phyloP scores from a whole-genome alignment of 2,329 filamentous ascomycete genomes.

The Moelleriella libera region DNA sequence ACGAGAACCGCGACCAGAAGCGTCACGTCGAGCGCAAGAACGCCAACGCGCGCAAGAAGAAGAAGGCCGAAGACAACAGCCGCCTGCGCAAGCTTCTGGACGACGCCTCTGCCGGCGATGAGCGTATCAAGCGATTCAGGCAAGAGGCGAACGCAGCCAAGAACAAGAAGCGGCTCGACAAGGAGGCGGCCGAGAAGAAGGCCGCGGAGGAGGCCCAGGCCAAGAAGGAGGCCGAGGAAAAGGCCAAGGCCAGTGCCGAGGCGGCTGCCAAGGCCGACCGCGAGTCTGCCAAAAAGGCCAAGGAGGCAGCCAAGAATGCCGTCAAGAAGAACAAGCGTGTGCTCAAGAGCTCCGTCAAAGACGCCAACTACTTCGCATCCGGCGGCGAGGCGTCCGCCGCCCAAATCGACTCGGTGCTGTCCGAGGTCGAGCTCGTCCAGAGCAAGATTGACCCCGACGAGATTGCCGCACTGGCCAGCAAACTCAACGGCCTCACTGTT shows the following conservation, averaged over 20 bases:
- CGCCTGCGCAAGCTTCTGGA: conserved; percentile 85
- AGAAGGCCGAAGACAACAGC: conserved; percentile 94
- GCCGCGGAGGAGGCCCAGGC: conserved; percentile 72
- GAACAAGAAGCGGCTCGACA: conserved; percentile 87
- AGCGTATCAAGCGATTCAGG: conserved; percentile 95
- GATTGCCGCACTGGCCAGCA: conserved; percentile 67
- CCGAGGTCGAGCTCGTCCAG: conserved; percentile 77
- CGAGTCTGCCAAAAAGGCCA: conserved; percentile 83
- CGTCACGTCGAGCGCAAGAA: conserved; percentile 98
- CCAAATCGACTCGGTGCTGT: conserved; percentile 70
- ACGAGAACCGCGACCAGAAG: conserved; percentile 98
- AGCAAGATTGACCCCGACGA: conserved; percentile 83
- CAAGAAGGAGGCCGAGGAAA: conserved; percentile 72
- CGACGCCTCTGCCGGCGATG: conserved; percentile 69
- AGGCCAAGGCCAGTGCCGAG: conserved; percentile 70
- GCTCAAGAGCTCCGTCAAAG: conserved; percentile 85
- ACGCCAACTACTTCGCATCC: conserved; percentile 85
- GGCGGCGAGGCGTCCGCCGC: conserved; percentile 59
- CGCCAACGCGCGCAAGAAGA: conserved; percentile 93
- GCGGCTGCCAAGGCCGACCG: conserved; percentile 73
- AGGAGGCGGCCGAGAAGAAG: conserved; percentile 82
- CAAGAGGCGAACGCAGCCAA: conserved; percentile 84
- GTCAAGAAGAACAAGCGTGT: conserved; percentile 99
- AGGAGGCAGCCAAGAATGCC: conserved; percentile 96
- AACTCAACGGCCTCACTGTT: conserved; percentile 68